These are phyloP conservation scores for Rubroboletus satanas DNA, from an alignment of 768 basidiomycete genomes.

Conservation along the genomic window DNA sequence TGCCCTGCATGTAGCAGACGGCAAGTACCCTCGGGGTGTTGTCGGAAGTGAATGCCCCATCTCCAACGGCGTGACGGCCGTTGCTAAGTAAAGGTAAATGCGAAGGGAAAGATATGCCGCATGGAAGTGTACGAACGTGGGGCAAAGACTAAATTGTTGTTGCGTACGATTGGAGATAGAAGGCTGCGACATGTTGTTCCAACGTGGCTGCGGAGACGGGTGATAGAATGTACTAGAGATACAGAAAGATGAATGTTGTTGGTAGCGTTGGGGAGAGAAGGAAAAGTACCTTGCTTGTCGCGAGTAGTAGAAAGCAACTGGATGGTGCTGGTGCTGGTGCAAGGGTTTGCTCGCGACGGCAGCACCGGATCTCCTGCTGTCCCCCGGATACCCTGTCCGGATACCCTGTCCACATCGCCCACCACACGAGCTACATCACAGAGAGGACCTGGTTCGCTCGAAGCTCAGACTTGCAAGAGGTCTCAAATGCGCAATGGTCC, in stretches of 20 bases:
- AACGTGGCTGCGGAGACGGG: slow-evolving; percentile 54
- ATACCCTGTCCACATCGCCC: slow-evolving; percentile 2
- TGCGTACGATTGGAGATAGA: slow-evolving; percentile 69
- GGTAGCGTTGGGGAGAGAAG: neutral
- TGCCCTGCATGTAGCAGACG: slow-evolving; percentile 81
- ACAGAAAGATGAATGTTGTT: neutral
- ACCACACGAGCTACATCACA: neutral
- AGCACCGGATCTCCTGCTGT: neutral
- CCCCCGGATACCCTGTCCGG: slow-evolving; percentile 21
- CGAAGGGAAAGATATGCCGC: slow-evolving; percentile 11
- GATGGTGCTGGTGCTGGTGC: slow-evolving; percentile 14
- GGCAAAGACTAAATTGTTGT: slow-evolving; percentile 90
- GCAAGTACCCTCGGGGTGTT: slow-evolving; percentile 76
- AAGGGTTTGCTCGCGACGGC: slow-evolving; percentile 1
- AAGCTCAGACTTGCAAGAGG: neutral
- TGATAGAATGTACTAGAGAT: slow-evolving; percentile 2
- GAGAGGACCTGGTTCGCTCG: neutral
- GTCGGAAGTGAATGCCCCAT: slow-evolving; percentile 88
- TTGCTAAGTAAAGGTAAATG: slow-evolving; percentile 50
- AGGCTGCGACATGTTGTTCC: slow-evolving; percentile 79
- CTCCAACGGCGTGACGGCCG: slow-evolving; percentile 95
- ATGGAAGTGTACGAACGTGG: slow-evolving; percentile 58
- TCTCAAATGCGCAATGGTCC: too few relatives aligned
- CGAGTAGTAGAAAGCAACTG: neutral
- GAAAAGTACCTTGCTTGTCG: slow-evolving; percentile 5